Conservation (phyloP, 331 rosid genomes). For the Spiraea crenata region DNA sequence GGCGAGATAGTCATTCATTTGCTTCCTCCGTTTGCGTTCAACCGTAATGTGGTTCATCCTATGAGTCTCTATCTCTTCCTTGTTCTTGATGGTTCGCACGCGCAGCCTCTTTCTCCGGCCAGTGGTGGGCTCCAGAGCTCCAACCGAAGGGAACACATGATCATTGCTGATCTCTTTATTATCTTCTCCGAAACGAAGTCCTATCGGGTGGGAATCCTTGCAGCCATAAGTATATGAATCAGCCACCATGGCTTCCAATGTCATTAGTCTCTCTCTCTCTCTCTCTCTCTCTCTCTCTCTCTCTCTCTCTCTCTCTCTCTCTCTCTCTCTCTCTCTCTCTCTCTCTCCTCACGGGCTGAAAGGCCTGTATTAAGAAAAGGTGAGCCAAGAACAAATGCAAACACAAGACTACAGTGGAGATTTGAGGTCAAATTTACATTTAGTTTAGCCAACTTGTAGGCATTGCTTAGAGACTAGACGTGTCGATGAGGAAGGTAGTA, state of each 20-base stretch:
- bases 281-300: neutral
- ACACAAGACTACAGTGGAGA: too few species aligned
- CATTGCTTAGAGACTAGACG: neutral
- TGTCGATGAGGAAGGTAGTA: too few species aligned
- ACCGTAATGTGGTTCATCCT: constrained; percentile 77
- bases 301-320: constrained; percentile 10
- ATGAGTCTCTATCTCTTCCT: constrained; percentile 59
- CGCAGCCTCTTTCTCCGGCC: constrained; percentile 27
- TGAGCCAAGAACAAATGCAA: neutral
- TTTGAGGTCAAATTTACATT: neutral
- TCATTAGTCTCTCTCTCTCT: constrained; percentile 18
- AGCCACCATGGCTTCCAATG: constrained; percentile 28
- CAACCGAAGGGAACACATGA: neutral
- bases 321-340: constrained; percentile 16
- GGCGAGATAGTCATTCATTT: constrained; percentile 61
- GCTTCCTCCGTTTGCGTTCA: constrained; percentile 73
- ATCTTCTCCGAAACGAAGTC: constrained; percentile 4
- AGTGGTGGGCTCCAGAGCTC: constrained; percentile 8
- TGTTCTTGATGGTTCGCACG: constrained; percentile 27
- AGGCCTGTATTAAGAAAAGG: neutral
- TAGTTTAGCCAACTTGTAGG: neutral
- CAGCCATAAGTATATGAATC: constrained; percentile 5
- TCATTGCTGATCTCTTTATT: constrained; percentile 3
- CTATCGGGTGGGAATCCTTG: constrained; percentile 9
- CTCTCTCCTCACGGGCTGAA: neutral